Evolutionary conservation across 148 eudicot species (phyloP).

Genomic region (Selenicereus undatus): DNA sequence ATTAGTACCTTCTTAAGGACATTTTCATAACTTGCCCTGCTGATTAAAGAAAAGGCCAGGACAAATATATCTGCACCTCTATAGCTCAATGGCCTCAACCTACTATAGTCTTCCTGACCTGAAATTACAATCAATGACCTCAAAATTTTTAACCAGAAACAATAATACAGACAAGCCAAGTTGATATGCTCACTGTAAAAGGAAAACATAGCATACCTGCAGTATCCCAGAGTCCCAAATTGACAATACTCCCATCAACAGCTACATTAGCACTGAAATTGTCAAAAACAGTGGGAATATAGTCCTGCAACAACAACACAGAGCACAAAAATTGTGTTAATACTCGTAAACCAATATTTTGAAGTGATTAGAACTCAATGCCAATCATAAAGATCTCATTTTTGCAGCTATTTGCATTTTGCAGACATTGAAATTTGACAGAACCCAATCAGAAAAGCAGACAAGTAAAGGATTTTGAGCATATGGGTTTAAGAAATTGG

Average conservation of each 20-base stretch:
- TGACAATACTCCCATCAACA: slow-evolving; percentile 84
- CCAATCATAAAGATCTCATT: neutral
- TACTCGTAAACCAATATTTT: slow-evolving; percentile 1
- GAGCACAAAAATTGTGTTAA: neutral
- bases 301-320: slow-evolving; percentile 46
- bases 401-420: too few species aligned
- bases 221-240: slow-evolving; percentile 93
- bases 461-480: neutral
- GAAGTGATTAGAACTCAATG: neutral
- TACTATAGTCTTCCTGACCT: slow-evolving; percentile 95
- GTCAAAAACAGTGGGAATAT: slow-evolving; percentile 78
- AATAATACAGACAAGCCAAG: neutral
- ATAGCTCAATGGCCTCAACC: slow-evolving; percentile 94
- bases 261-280: slow-evolving; percentile 81
- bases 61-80: slow-evolving; percentile 95
- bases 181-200: too few species aligned
- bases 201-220: too few species aligned
- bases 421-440: slow-evolving; percentile 5
- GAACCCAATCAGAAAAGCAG: neutral
- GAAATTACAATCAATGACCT: slow-evolving; percentile 19
- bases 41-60: slow-evolving; percentile 82
- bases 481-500: neutral
- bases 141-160: neutral
- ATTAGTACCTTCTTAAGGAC: slow-evolving; percentile 82
- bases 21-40: slow-evolving; percentile 95